These are phyloP conservation scores for Gardenia jasminoides DNA, from an alignment of 257 asterid genomes.

Conservation along the genomic window DNA sequence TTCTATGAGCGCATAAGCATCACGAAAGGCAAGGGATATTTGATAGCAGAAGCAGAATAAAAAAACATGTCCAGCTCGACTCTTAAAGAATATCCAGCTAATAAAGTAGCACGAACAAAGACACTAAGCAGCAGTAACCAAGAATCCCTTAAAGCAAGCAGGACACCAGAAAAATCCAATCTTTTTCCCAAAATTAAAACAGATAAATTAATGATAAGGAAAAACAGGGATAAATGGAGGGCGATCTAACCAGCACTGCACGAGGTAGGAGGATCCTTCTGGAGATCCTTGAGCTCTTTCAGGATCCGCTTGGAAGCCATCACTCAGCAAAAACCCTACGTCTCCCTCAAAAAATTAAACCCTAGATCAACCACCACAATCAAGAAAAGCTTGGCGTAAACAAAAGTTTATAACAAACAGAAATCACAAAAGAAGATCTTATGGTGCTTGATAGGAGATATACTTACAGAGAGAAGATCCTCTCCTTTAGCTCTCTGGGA, in stretches of 20 bases:
- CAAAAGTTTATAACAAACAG: not conserved
- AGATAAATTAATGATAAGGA: not conserved
- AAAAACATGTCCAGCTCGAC: not conserved
- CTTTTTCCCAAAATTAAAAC: not conserved
- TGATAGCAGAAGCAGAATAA: not conserved
- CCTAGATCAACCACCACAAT: slow-evolving; percentile 2
- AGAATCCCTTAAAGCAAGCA: not conserved
- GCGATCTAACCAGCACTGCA: slow-evolving; percentile 36
- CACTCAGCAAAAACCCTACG: slow-evolving; percentile 20
- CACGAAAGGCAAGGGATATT: not conserved
- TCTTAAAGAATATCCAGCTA: not conserved
- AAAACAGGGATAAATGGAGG: not conserved
- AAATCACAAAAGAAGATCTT: not conserved
- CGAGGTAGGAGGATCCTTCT: slow-evolving; percentile 42
- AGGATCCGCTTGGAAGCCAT: slow-evolving; percentile 39
- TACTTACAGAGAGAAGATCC: slow-evolving; percentile 2
- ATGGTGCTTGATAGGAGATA: not conserved
- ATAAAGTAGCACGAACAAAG: not conserved
- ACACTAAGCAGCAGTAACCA: not conserved
- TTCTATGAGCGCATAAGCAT: too few species aligned
- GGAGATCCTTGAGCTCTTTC: slow-evolving; percentile 44
- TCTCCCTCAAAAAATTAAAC: slow-evolving; percentile 4
- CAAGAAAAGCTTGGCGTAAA: not conserved
- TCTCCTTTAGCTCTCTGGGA: not conserved
- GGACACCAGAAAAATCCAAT: not conserved